These are phyloP conservation scores for Fusarium sp. DNA, from an alignment of 2,329 filamentous ascomycete species.

Conservation along the genomic window DNA sequence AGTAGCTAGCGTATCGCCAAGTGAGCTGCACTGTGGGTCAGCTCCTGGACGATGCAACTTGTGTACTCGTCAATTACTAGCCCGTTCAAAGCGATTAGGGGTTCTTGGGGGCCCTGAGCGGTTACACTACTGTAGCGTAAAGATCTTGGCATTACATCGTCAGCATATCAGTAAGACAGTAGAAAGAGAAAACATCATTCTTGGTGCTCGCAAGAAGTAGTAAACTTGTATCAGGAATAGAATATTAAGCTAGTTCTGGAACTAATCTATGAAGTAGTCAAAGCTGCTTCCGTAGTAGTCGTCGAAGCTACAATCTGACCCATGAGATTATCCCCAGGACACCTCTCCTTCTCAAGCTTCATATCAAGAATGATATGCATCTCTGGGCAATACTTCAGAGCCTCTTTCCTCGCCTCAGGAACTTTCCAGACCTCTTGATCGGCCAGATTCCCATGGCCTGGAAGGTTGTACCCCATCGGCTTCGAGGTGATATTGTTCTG, in stretches of 20 bases:
- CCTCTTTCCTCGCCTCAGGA: neutral
- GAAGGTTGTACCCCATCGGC: neutral
- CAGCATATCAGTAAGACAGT: neutral
- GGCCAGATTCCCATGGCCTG: neutral
- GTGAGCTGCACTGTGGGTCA: accelerated
- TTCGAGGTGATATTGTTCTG: neutral
- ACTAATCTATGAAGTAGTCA: neutral
- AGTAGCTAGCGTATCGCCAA: neutral
- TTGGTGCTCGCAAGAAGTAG: no score
- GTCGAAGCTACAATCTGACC: neutral
- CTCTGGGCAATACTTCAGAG: neutral
- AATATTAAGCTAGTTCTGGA: accelerated
- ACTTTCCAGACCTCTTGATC: neutral
- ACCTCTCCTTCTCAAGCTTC: neutral
- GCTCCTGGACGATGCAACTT: accelerated
- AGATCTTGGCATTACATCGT: neutral
- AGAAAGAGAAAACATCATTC: accelerated
- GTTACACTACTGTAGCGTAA: no score
- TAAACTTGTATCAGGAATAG: accelerated
- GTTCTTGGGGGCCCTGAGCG: accelerated
- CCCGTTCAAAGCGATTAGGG: neutral
- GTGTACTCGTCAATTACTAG: accelerated
- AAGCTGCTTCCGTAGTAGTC: neutral
- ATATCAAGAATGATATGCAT: neutral
- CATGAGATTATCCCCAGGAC: neutral